Evolutionary conservation across 306 rosid genomes (phyloP).

Genomic region (Vachellia pachyceras): DNA sequence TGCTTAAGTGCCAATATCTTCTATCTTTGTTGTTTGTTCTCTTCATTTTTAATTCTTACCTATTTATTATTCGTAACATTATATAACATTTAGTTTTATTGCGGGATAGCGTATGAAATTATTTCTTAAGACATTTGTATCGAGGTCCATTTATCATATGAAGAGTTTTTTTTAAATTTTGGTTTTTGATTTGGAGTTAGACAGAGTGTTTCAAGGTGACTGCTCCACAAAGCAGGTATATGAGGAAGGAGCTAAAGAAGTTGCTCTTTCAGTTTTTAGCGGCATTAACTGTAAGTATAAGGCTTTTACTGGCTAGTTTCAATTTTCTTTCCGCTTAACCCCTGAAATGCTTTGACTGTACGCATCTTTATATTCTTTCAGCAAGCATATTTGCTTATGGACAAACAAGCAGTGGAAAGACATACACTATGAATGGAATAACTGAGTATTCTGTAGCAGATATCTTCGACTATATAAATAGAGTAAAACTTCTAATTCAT

Average conservation of each 20-base stretch:
- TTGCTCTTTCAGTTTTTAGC: slow-evolving; percentile 82
- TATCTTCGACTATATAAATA: slow-evolving; percentile 76
- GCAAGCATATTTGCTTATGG: slow-evolving; percentile 95
- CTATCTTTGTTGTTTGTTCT: not conserved
- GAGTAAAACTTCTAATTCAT: slow-evolving; percentile 46
- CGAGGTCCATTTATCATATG: slow-evolving; percentile 8
- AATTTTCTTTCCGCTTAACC: slow-evolving; percentile 10
- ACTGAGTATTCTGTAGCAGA: slow-evolving; percentile 84
- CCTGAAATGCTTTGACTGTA: slow-evolving; percentile 21
- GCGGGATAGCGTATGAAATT: slow-evolving; percentile 2
- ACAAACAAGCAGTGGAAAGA: slow-evolving; percentile 96
- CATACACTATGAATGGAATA: slow-evolving; percentile 89
- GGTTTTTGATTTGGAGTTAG: slow-evolving; percentile 52
- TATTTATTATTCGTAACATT: slow-evolving; percentile 9
- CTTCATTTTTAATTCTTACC: not conserved
- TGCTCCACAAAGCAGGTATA: slow-evolving; percentile 80
- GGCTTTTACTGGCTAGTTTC: slow-evolving; percentile 24
- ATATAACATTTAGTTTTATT: not conserved
- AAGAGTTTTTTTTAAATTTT: slow-evolving; percentile 26
- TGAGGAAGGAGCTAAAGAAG: slow-evolving; percentile 78
- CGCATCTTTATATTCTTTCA: slow-evolving; percentile 49
- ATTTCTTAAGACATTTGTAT: slow-evolving; percentile 1
- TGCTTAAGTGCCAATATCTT: slow-evolving; percentile 7
- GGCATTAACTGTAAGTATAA: slow-evolving; percentile 87
- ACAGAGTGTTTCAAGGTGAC: slow-evolving; percentile 86